Base-by-base conservation (phyloP, 352 stramenopile species). In the Elongisporangium undulatum region DNA sequence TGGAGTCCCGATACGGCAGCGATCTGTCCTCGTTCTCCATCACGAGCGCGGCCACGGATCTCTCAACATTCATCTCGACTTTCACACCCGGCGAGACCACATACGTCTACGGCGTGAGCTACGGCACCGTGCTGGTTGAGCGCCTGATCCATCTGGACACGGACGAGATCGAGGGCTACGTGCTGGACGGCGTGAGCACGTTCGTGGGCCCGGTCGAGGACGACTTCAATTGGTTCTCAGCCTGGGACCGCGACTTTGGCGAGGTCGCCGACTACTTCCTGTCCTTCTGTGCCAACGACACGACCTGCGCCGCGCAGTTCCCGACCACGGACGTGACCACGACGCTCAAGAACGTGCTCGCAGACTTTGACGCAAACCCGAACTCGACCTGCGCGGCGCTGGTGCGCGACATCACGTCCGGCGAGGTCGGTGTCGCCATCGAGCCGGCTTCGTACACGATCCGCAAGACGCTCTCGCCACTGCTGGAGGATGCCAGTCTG, bases 71-170 rank as follows among this genome's bases (percentile, higher is more conserved):
- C 16, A 71, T 64, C 22, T 41, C 23, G 23, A 64, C 19, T 60
- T 65, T 23, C 49, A 63, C 15, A 54, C 39, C 24, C 2, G 26
- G 26, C 9, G 52, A 67, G 38, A 52, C 80, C 24, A 63, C 68
- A 13, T 84, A 69, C 52, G 58, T 87, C 4, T 85, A 87, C 23
- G 79, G 76, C 17, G 66, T 74, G 22, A 85, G 78, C 66, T 88
- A 88, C 62, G 77, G 77, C 21, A 75, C 77, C 24, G 82, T 69
- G 49, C 58, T 86, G n/a, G 68, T 76, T 6, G 74, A 86, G 49
- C 69, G 78, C 0, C 55, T 79, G 3, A 82, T 89, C 53, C 78
- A 86, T 52, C 53, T 89, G 8, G 63, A 68, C 16, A 68, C 71
- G 2, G 15, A 53, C 13, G 56, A 65, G 29, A 61, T 89, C 21